Evolutionary conservation across 2,329 filamentous ascomycete species (phyloP), one percentile per base, ranked within the genome.

Genomic region (Penicillium sp.): DNA sequence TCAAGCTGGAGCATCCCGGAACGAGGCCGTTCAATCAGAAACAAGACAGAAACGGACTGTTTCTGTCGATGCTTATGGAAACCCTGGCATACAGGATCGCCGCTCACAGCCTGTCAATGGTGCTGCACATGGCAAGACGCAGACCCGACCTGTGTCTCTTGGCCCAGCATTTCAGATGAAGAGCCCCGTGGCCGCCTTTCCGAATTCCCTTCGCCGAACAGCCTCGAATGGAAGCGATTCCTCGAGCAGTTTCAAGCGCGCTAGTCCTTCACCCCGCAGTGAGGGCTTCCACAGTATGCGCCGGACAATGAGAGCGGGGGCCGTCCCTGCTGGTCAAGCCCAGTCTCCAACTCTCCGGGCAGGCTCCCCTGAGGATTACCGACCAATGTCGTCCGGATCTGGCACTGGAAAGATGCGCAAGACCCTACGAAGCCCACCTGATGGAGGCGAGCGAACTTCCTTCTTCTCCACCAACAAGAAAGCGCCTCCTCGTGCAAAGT

Each of bases 241-340:
- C 3, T 74, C 74, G 42, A 95, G 89, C 72, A 95, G 90, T 68
- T 96, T 96, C 75, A 87, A 83, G 65, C 86, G 89, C 26, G 72
- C 77, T 41, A 81, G 82, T 55, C 74, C 80, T 34, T 67, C 74
- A 47, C 67, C 70, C 6, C 72, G 72, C 38, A 71, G 78, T 41
- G 78, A 79, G 0, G 75, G 76, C 4, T 65, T 72, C 23, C 81
- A 84, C 48, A 80, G 76, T 1, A 89, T 95, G 78, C 85, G 86
- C 52, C 81, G 79, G 47, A 90, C 88, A 1, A 89, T 96, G 88
- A 82, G 91, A 53, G 74, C 72, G 24, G 67, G 72, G 24, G 67
- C 76, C 18, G 69, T 73, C 15, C 60, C 67, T 8, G 69, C 71
- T 45, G 60, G 66, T 36, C 36, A 39, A 39, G 59, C 69, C 43